Evolutionary conservation across 1,284 basidiomycete genomes (phyloP).

Genomic region (Sanghuangporus baumii): DNA sequence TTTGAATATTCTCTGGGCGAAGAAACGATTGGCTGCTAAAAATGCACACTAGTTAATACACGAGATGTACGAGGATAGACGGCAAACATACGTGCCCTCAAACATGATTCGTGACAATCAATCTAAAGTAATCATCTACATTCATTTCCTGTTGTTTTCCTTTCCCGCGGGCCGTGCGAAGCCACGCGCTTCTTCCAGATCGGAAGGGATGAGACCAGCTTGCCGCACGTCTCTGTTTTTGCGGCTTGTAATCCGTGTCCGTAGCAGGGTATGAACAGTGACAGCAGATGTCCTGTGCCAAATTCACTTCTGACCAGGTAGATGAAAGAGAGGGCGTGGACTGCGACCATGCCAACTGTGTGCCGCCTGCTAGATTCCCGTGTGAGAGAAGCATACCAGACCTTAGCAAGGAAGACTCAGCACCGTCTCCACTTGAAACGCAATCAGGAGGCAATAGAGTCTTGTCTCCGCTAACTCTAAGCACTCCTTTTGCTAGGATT

Average conservation of each 20-base stretch:
- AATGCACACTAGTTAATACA: too few species aligned
- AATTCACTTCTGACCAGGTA: neutral
- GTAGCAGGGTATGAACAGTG: too few species aligned
- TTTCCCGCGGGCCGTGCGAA: neutral
- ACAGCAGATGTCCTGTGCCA: too few species aligned
- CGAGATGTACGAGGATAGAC: too few species aligned
- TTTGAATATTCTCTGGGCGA: too few species aligned
- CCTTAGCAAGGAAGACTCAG: neutral
- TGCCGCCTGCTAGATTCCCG: neutral
- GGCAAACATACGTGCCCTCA: neutral
- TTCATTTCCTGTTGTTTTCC: neutral
- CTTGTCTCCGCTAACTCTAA: slow-evolving; percentile 13
- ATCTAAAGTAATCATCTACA: slow-evolving; percentile 12
- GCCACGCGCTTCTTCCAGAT: neutral
- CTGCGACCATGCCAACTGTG: neutral
- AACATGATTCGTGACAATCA: slow-evolving; percentile 3
- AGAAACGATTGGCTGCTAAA: too few species aligned
- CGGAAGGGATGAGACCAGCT: too few species aligned
- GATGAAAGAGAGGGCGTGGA: neutral
- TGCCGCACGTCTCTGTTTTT: too few species aligned
- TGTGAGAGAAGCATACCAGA: neutral
- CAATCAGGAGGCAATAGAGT: slow-evolving; percentile 8
- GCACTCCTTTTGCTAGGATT: slow-evolving; percentile 13
- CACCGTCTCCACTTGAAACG: neutral
- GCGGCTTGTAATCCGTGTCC: neutral